These are phyloP conservation scores for Fusarium nisikadoi DNA, from an alignment of 2,329 filamentous ascomycete species.

Conservation along the genomic window DNA sequence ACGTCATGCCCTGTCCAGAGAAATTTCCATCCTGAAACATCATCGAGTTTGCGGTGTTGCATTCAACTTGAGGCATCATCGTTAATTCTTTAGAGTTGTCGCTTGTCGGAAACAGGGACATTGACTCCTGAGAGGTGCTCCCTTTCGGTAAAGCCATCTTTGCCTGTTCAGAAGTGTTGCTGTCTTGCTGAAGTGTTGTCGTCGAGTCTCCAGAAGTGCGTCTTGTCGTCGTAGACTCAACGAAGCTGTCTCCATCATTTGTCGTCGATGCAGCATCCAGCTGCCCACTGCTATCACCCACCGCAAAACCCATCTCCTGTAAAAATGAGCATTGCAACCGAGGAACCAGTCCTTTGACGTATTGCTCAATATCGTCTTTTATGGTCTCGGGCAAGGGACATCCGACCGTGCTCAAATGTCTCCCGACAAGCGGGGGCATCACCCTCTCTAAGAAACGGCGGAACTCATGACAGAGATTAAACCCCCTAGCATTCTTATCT, in stretches of 20 bases:
- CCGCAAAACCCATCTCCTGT: not conserved
- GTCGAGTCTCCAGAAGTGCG: not conserved
- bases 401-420: rapidly evolving
- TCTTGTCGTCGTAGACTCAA: not conserved
- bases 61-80: rapidly evolving
- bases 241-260: not conserved
- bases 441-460: rapidly evolving
- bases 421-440: rapidly evolving
- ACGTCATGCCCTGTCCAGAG: rapidly evolving
- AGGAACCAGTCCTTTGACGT: rapidly evolving
- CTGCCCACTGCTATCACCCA: not conserved
- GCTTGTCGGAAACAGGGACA: rapidly evolving
- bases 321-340: not conserved
- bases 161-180: rapidly evolving
- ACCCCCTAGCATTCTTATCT: rapidly evolving
- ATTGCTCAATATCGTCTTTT: not conserved
- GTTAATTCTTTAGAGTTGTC: rapidly evolving
- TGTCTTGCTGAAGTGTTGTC: rapidly evolving
- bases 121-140: rapidly evolving
- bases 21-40: rapidly evolving
- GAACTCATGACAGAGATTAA: not conserved
- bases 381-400: not conserved
- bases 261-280: not conserved
- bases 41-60: rapidly evolving
- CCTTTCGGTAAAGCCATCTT: rapidly evolving